Percentiles rank a stretch among this genome's conserved stretches.
phyloP scores from a whole-genome alignment of 164 flowering plant genomes.

The Echeveria elegans region DNA sequence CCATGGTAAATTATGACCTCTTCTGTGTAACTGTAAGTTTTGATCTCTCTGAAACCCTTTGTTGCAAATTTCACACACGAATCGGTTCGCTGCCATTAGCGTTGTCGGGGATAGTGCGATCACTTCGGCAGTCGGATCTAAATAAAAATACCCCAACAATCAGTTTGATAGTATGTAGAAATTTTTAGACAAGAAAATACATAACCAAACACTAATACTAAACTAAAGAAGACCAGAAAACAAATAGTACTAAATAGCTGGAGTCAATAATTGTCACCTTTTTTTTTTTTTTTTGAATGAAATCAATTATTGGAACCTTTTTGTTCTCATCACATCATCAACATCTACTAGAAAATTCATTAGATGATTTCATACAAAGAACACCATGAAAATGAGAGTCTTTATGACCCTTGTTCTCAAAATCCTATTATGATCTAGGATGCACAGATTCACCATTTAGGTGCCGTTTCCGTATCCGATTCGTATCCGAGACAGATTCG shows the following conservation, averaged over 20 bases:
- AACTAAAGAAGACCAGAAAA: neutral
- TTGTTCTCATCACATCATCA: neutral
- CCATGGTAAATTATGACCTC: slow-evolving; percentile 79
- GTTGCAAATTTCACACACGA: slow-evolving; percentile 59
- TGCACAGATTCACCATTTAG: too few relatives aligned
- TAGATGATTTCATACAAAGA: neutral
- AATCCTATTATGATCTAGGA: too few relatives aligned
- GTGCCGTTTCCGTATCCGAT: too few relatives aligned
- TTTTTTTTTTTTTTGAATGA: slow-evolving; percentile 1
- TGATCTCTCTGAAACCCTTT: slow-evolving; percentile 70
- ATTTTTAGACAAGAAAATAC: neutral
- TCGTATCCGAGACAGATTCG: too few relatives aligned
- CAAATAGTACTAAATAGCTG: neutral
- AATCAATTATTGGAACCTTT: slow-evolving; percentile 6
- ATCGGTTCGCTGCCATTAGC: slow-evolving; percentile 60
- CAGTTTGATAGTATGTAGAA: neutral
- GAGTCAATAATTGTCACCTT: neutral
- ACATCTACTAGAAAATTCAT: neutral
- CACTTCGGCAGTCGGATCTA: slow-evolving; percentile 69
- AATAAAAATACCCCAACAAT: neutral
- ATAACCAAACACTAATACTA: neutral
- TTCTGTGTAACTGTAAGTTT: slow-evolving; percentile 57
- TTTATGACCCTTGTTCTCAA: neutral
- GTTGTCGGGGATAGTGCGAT: slow-evolving; percentile 60
- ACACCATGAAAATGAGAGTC: neutral